Evolutionary conservation across 257 asterid genomes (phyloP).

Genomic region (Salvia miltiorrhiza): DNA sequence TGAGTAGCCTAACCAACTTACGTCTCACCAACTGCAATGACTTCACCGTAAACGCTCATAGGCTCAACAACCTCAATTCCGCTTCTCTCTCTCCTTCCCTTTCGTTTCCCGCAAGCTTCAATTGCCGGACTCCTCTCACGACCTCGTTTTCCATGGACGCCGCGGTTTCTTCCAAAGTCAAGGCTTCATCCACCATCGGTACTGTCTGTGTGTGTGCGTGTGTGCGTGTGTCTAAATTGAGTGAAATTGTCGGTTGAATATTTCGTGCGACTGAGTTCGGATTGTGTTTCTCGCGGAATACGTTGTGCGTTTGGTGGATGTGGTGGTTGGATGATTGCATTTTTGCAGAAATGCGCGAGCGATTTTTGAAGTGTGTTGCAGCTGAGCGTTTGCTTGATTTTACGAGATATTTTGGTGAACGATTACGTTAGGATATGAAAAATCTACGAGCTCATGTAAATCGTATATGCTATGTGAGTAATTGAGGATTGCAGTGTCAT

Average conservation of each 20-base stretch:
- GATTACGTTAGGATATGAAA: background rate
- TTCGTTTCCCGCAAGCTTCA: constrained; percentile 27
- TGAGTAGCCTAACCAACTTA: constrained; percentile 27
- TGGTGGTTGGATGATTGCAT: constrained; percentile 11
- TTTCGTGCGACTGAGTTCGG: background rate
- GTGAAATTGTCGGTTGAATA: background rate
- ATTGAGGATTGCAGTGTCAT: background rate
- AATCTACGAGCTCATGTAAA: background rate
- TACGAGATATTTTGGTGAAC: background rate
- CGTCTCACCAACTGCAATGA: constrained; percentile 16
- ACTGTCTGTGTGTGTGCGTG: background rate
- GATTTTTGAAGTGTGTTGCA: constrained; percentile 8
- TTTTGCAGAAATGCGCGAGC: background rate
- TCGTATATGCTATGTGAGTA: background rate
- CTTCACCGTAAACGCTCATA: background rate
- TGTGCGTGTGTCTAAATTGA: too few relatives aligned
- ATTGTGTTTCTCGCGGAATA: background rate
- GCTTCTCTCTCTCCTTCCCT: constrained; percentile 19
- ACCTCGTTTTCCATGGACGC: constrained; percentile 26
- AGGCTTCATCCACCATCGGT: constrained; percentile 36
- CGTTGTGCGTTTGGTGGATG: background rate
- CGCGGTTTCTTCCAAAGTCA: constrained; percentile 23
- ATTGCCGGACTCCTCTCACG: constrained; percentile 7
- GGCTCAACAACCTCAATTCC: constrained; percentile 19
- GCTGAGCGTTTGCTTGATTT: background rate